Evolutionary conservation across 2,329 filamentous ascomycete genomes (phyloP).

Genomic region (Aureobasidium sp.): DNA sequence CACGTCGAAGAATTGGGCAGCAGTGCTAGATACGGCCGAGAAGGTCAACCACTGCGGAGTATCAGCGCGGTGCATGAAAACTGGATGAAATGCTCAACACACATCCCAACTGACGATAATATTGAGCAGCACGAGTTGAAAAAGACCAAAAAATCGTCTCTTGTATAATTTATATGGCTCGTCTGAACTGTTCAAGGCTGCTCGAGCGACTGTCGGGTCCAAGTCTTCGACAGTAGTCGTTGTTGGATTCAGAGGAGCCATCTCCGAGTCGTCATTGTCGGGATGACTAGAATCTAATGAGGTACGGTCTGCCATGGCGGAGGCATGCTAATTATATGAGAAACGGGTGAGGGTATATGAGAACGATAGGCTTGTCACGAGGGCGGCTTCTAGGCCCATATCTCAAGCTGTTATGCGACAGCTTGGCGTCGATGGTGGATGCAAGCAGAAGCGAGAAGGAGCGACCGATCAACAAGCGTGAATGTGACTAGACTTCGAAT

Average conservation of each 20-base stretch:
- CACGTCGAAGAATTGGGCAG: slow-evolving; percentile 69
- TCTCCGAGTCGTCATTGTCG: neutral
- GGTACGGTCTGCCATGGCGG: neutral
- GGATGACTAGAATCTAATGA: neutral
- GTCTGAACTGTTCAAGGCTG: too few relatives aligned
- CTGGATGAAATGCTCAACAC: slow-evolving; percentile 34
- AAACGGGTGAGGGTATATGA: neutral
- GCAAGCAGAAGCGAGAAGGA: neutral
- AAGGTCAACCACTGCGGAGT: slow-evolving; percentile 81
- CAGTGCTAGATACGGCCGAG: slow-evolving; percentile 68
- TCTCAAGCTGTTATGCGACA: neutral
- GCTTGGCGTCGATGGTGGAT: neutral
- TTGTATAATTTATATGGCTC: slow-evolving; percentile 57
- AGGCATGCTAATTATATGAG: neutral
- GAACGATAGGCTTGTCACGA: neutral
- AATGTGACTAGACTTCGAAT: neutral
- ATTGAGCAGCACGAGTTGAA: slow-evolving; percentile 79
- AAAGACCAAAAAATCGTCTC: slow-evolving; percentile 79
- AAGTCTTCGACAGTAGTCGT: neutral
- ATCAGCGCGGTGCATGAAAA: neutral
- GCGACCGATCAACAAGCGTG: neutral
- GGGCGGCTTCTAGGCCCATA: neutral
- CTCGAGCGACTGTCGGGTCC: too few relatives aligned
- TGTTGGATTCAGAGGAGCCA: slow-evolving; percentile 1
- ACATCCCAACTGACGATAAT: slow-evolving; percentile 94